Base-by-base conservation (phyloP, 352 stramenopile species). In the Globisporangium camurandrum region DNA sequence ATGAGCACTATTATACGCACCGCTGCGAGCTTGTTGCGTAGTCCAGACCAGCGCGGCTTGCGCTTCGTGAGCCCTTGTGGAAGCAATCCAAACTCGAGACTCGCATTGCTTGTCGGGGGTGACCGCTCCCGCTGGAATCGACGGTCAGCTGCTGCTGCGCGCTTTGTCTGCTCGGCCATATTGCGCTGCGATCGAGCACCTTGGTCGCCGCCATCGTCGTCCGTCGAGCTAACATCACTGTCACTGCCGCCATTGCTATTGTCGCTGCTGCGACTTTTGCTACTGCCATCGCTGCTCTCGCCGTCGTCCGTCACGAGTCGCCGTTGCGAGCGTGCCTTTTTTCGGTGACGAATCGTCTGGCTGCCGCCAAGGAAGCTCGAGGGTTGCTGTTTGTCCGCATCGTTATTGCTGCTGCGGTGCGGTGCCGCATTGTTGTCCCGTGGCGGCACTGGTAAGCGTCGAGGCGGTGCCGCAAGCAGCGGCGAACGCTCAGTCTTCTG, bases 1-100 rank as follows among this genome's bases (percentile, higher is more conserved):
- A 59, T 5, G 16, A 34, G 1, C 20, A 56, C 26, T 37, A 57
- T 14, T 19, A 16, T 10, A 51, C 45, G 17, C 24, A 73, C 57
- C 54, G 57, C 34, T 36, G 53, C 44, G 23, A 62, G 30, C 30
- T 70, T 68, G 52, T 56, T 60, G 9, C 65, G 65, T 43, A 75
- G 62, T 4, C 66, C 66, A 19, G 66, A 42, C 66, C 62, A 75
- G 3, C 57, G 49, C 27, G 66, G 56, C 54, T 75, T 75, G 51
- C 66, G 62, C 48, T 56, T 54, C 3, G 51, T 43, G 6, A 64
- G 31, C 8, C 66, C 66, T 20, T 68, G 43, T 9, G 43, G 40
- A 20, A 51, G 45, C 1, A 39, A 5, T 5, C 33, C 33, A 39
- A 17, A 56, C 22, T 9, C 20, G 22, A 2, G 12, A 27, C 12